A percentile compares a stretch with the other conserved stretches of the same genome.
Evolutionary conservation across 1,284 basidiomycete species (phyloP).

Genomic region (Ustilago crameri): DNA sequence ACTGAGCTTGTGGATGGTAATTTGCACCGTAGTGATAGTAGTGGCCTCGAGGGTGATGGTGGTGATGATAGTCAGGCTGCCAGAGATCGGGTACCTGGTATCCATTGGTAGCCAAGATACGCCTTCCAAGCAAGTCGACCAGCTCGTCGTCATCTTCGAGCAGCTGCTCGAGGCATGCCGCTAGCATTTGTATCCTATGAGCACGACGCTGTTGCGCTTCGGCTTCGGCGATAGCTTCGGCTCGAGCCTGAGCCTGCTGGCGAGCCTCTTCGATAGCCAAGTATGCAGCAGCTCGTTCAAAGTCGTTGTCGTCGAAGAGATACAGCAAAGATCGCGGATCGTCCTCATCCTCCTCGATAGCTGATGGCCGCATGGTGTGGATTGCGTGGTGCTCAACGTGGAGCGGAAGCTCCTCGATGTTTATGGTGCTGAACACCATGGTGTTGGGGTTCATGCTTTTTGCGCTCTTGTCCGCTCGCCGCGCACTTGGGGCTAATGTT

Average conservation of each 20-base stretch:
- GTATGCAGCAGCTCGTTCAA: conserved; percentile 27
- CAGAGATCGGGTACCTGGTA: conserved; percentile 39
- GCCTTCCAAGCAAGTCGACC: conserved; percentile 46
- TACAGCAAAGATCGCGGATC: conserved; percentile 51
- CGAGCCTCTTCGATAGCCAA: conserved; percentile 24
- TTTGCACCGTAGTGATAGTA: conserved; percentile 2
- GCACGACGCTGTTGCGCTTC: conserved; percentile 13
- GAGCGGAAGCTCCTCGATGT: conserved; percentile 37
- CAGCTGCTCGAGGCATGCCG: conserved; percentile 24
- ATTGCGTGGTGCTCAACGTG: conserved; percentile 14
- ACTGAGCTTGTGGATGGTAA: not conserved
- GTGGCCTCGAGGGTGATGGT: conserved; percentile 3
- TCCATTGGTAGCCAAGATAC: conserved; percentile 46
- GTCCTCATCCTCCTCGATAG: conserved; percentile 45
- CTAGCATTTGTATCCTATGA: conserved; percentile 11
- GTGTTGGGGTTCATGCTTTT: conserved; percentile 16
- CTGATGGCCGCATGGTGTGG: conserved; percentile 28
- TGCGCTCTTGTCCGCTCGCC: too few species aligned
- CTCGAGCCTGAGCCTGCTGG: conserved; percentile 20
- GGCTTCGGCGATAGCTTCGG: conserved; percentile 24
- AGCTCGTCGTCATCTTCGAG: conserved; percentile 53
- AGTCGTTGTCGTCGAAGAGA: conserved; percentile 46
- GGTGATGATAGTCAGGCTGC: conserved; percentile 9
- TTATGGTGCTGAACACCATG: conserved; percentile 23
- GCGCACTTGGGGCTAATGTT: too few species aligned